These are phyloP conservation scores for Calycina herbarum DNA, from an alignment of 2,329 filamentous ascomycete genomes.

Conservation along the genomic window DNA sequence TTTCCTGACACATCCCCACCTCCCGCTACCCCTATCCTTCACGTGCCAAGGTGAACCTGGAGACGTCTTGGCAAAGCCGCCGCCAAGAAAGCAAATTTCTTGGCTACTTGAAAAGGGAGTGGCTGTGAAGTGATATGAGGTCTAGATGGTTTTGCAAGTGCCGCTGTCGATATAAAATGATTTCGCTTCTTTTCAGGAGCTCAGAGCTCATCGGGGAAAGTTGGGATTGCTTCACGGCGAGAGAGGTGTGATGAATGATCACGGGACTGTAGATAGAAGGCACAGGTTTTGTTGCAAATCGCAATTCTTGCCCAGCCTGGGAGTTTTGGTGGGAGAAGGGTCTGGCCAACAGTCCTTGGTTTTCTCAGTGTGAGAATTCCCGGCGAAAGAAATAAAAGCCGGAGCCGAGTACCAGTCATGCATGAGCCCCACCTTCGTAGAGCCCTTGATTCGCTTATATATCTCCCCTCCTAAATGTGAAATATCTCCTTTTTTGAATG, in stretches of 20 bases:
- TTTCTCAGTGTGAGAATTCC: not conserved
- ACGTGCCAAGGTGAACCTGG: not conserved
- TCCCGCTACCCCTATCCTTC: not conserved
- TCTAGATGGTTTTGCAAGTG: not conserved
- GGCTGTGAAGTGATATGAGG: not conserved
- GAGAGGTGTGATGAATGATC: not conserved
- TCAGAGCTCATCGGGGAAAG: not conserved
- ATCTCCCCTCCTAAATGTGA: not conserved
- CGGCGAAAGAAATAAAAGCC: not conserved
- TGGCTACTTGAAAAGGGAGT: conserved; percentile 5
- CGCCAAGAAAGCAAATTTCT: not conserved
- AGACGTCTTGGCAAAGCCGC: not conserved
- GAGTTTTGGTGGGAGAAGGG: not conserved
- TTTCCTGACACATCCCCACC: no score
- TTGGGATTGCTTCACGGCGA: not conserved
- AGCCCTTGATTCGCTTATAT: not conserved
- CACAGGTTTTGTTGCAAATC: not conserved
- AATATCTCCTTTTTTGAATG: no score
- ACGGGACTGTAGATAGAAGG: not conserved
- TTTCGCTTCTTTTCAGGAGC: not conserved
- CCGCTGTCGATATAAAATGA: not conserved
- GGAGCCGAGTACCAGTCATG: not conserved
- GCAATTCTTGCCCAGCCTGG: conserved; percentile 1
- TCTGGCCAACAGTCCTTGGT: not conserved
- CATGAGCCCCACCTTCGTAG: not conserved